Percentiles rank a stretch among this genome's conserved stretches.
Evolutionary conservation across 495 filamentous ascomycete species (phyloP).

Genomic region (Podospora comata): DNA sequence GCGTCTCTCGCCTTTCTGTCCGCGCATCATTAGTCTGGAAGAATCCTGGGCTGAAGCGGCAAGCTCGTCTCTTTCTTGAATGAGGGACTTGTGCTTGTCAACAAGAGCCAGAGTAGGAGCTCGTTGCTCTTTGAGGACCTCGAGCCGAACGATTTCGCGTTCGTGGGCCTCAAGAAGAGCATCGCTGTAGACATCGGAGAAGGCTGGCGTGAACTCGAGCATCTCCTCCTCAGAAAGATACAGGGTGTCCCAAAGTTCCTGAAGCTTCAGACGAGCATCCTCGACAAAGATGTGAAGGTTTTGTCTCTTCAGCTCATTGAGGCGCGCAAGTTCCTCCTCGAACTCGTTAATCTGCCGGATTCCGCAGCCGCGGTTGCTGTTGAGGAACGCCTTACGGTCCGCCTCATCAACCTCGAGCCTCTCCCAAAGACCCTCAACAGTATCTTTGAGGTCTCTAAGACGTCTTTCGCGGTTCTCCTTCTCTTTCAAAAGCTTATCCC

Average conservation of each 20-base stretch:
- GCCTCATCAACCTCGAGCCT: conserved; percentile 76
- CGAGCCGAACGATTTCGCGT: conserved; percentile 76
- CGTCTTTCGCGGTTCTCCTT: conserved; percentile 81
- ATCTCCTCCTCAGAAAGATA: conserved; percentile 98
- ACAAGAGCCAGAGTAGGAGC: conserved; percentile 77
- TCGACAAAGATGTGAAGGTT: conserved; percentile 95
- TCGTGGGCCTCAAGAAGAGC: conserved; percentile 87
- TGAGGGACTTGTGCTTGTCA: conserved; percentile 76
- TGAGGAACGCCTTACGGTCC: conserved; percentile 80
- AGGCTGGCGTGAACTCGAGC: conserved; percentile 93
- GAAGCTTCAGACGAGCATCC: conserved; percentile 82
- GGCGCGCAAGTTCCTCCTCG: conserved; percentile 77
- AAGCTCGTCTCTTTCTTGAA: conserved; percentile 84
- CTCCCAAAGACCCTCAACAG: conserved; percentile 83
- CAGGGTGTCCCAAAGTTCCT: conserved; percentile 89
- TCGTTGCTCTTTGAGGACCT: conserved; percentile 81
- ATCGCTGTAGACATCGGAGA: conserved; percentile 85
- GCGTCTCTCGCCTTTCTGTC: conserved; percentile 82
- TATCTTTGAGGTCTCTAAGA: conserved; percentile 67
- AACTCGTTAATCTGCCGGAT: conserved; percentile 88
- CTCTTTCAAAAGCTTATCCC: conserved; percentile 88
- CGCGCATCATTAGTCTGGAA: conserved; percentile 83
- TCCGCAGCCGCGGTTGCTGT: conserved; percentile 67
- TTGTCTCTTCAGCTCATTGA: conserved; percentile 91
- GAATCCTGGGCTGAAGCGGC: conserved; percentile 88